Evolutionary conservation across 257 asterid species (phyloP).

Genomic region (Plantago elongata): DNA sequence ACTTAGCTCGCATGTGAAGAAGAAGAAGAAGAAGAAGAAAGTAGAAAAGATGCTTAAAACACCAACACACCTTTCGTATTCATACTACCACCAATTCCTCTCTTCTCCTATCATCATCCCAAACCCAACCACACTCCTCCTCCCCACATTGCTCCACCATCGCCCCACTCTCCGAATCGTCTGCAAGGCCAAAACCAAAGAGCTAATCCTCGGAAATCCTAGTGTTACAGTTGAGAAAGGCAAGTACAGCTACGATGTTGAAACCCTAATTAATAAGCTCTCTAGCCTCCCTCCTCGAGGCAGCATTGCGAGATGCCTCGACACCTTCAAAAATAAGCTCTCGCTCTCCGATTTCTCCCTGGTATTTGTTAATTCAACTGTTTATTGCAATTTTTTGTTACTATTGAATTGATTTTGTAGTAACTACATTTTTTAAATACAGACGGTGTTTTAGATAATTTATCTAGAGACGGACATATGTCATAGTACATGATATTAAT

Average conservation of each 20-base stretch:
- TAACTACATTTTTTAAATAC: no score
- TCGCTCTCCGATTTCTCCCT: conserved; percentile 77
- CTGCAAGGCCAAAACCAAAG: conserved; percentile 53
- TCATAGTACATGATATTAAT: no score
- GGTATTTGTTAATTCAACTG: conserved; percentile 14
- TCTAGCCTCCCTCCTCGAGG: conserved; percentile 98
- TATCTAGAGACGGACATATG: no score
- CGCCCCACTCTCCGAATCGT: conserved; percentile 29
- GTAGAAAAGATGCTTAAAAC: conserved; percentile 56
- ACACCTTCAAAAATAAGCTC: conserved; percentile 75
- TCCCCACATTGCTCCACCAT: conserved; percentile 21
- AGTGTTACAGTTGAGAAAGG: conserved; percentile 84
- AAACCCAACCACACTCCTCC: conserved; percentile 31
- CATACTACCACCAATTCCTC: conserved; percentile 26
- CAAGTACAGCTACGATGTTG: conserved; percentile 91
- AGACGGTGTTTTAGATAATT: no score
- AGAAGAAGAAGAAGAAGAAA: conserved; percentile 4
- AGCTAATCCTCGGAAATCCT: conserved; percentile 80
- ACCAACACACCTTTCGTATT: conserved; percentile 30
- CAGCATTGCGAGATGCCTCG: conserved; percentile 93
- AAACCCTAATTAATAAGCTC: conserved; percentile 92
- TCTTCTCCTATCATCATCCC: conserved; percentile 40
- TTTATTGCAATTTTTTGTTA: no score
- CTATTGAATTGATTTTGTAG: no score
- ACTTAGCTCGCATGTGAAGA: no score